A percentile compares a stretch with the other conserved stretches of the same genome.
phyloP scores from a whole-genome alignment of 2,329 filamentous ascomycete species.

The Diaporthe australafricana region DNA sequence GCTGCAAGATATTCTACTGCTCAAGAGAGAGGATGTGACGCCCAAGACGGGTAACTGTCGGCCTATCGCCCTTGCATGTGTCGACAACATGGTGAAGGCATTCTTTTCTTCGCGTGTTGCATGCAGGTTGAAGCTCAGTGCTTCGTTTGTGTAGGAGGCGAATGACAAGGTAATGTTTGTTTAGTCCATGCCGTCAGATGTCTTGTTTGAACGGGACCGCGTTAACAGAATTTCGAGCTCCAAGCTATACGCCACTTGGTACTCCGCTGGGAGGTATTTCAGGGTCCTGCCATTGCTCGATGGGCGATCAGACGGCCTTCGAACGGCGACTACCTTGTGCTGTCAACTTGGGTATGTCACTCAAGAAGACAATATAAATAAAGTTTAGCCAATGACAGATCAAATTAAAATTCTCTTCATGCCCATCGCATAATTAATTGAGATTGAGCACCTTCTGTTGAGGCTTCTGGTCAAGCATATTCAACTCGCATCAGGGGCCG shows the following conservation, averaged over 20 bases:
- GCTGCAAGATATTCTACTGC: constrained; percentile 18
- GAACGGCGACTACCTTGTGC: not conserved
- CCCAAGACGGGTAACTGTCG: constrained; percentile 41
- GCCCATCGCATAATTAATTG: too few species aligned
- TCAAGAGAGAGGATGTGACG: constrained; percentile 28
- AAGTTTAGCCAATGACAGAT: too few species aligned
- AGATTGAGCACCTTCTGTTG: not conserved
- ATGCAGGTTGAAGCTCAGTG: constrained; percentile 28
- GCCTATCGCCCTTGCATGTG: constrained; percentile 45
- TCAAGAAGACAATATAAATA: not conserved
- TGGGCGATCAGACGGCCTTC: not conserved
- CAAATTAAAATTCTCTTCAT: not conserved
- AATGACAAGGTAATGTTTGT: not conserved
- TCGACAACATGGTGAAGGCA: constrained; percentile 44
- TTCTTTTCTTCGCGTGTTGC: constrained; percentile 36
- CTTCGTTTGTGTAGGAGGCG: constrained; percentile 11
- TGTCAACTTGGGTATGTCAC: not conserved
- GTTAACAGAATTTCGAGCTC: constrained; percentile 6
- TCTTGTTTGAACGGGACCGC: not conserved
- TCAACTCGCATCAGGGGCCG: not conserved
- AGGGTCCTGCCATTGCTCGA: not conserved
- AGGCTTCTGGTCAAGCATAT: not conserved
- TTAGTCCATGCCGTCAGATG: constrained; percentile 30
- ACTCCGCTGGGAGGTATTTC: constrained; percentile 2
- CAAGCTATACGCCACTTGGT: not conserved